Percentiles rank a stretch among this genome's conserved stretches.
phyloP scores from a whole-genome alignment of 2,329 filamentous ascomycete genomes.

The Penicillium brasilianum region DNA sequence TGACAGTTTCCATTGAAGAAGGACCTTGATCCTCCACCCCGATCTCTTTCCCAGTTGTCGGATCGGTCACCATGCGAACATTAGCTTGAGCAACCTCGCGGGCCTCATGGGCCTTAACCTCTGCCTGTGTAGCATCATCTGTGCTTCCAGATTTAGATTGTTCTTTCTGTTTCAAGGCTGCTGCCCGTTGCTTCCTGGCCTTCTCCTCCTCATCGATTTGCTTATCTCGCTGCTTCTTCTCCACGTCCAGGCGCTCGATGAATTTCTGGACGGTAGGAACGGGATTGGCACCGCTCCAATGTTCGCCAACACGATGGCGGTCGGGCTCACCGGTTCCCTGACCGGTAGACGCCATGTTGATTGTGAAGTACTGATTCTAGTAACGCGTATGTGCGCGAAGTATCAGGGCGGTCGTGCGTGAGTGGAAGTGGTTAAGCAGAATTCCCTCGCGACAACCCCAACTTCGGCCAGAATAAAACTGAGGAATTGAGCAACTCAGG shows the following conservation, averaged over 20 bases:
- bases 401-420: neutral
- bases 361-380: neutral
- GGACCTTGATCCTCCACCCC: constrained; percentile 81
- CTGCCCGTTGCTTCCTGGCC: constrained; percentile 35
- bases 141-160: constrained; percentile 5
- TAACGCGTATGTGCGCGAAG: neutral
- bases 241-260: constrained; percentile 74
- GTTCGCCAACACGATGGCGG: constrained; percentile 61
- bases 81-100: constrained; percentile 51
- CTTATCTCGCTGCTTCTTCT: constrained; percentile 77
- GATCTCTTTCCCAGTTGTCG: constrained; percentile 83
- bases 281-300: constrained; percentile 82
- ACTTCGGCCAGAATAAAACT: neutral
- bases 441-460: constrained; percentile 9
- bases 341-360: constrained; percentile 20
- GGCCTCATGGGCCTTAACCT: constrained; percentile 54
- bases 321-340: constrained; percentile 23
- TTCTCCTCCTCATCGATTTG: constrained; percentile 66
- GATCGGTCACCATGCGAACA: constrained; percentile 75
- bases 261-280: constrained; percentile 89
- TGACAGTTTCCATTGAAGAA: constrained; percentile 70
- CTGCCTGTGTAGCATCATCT: constrained; percentile 51
- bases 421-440: constrained; percentile 2
- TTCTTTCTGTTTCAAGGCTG: constrained; percentile 23
- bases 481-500: neutral